Percentiles rank a stretch among this genome's conserved stretches.
Conservation (phyloP, 352 stramenopile species). For the Phytopythium kandeliae region DNA sequence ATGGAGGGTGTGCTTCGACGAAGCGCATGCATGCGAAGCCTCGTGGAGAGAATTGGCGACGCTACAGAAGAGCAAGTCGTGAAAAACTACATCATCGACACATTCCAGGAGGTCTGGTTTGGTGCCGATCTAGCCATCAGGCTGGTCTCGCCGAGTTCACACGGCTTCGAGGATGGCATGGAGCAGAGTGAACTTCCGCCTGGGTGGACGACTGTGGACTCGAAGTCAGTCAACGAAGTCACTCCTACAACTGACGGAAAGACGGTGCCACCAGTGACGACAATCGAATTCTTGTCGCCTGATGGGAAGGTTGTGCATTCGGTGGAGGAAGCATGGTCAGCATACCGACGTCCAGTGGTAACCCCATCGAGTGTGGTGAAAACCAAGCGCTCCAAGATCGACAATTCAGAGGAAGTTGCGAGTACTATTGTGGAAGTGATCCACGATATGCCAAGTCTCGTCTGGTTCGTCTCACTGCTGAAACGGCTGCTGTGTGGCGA, state of each 20-base stretch:
- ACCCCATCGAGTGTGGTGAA: conserved; percentile 63
- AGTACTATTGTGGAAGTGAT: conserved; percentile 75
- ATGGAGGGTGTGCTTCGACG: conserved; percentile 38
- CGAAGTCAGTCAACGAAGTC: background rate
- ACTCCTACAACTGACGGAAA: background rate
- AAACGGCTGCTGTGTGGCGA: conserved; percentile 46
- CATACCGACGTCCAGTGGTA: conserved; percentile 42
- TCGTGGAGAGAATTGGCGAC: conserved; percentile 77
- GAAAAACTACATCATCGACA: conserved; percentile 86
- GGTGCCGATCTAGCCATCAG: conserved; percentile 44
- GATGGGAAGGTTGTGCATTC: conserved; percentile 43
- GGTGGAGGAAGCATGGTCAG: conserved; percentile 55
- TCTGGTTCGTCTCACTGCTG: conserved; percentile 71
- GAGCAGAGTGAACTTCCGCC: conserved; percentile 36
- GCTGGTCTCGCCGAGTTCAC: conserved; percentile 21
- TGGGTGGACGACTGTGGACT: conserved; percentile 37
- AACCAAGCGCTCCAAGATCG: conserved; percentile 50
- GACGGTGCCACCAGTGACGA: background rate
- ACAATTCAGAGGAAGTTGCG: conserved; percentile 54
- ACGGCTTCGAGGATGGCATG: conserved; percentile 31
- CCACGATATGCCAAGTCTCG: conserved; percentile 57
- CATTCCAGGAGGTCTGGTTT: conserved; percentile 86
- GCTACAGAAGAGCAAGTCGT: conserved; percentile 57
- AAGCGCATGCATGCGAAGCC: conserved; percentile 61
- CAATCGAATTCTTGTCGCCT: conserved; percentile 44